Conservation (phyloP, 345 rosid genomes). For the Angophora floribunda region DNA sequence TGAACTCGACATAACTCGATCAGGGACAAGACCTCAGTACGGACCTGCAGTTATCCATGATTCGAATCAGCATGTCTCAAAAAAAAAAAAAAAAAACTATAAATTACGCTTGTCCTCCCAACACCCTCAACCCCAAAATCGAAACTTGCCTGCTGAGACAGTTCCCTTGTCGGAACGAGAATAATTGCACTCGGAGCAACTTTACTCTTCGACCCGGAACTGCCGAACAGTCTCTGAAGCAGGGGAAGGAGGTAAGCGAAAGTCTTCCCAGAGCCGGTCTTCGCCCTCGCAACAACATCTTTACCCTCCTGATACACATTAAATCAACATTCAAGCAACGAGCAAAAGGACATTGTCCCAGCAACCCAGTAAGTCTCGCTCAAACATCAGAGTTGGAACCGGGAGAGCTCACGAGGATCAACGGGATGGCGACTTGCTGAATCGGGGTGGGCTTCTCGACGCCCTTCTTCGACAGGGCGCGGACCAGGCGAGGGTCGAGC, state of each 20-base stretch:
- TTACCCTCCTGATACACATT: conserved; percentile 53
- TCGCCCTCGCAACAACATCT: conserved; percentile 86
- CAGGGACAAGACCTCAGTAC: conserved; percentile 47
- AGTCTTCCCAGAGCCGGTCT: conserved; percentile 89
- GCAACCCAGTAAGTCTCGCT: not conserved
- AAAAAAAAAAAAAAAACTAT: not conserved
- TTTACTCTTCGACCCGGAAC: conserved; percentile 32
- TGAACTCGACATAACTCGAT: conserved; percentile 74
- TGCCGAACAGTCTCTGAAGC: conserved; percentile 71
- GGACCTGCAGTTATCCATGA: conserved; percentile 32
- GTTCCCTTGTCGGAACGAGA: conserved; percentile 77
- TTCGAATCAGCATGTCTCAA: not conserved
- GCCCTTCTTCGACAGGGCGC: conserved; percentile 66
- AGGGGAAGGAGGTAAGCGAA: conserved; percentile 77
- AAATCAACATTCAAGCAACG: not conserved
- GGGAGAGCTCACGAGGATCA: conserved; percentile 39
- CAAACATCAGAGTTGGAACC: not conserved
- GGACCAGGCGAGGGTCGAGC: conserved; percentile 65
- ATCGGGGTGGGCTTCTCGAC: conserved; percentile 70
- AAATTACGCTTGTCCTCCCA: not conserved
- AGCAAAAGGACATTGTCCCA: not conserved
- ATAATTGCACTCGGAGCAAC: conserved; percentile 64
- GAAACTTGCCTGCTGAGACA: conserved; percentile 60
- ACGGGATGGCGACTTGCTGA: conserved; percentile 58
- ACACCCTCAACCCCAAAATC: not conserved